phyloP scores from a whole-genome alignment of 1,284 basidiomycete species.

The Microbotryum lychnidis-dioicae region DNA sequence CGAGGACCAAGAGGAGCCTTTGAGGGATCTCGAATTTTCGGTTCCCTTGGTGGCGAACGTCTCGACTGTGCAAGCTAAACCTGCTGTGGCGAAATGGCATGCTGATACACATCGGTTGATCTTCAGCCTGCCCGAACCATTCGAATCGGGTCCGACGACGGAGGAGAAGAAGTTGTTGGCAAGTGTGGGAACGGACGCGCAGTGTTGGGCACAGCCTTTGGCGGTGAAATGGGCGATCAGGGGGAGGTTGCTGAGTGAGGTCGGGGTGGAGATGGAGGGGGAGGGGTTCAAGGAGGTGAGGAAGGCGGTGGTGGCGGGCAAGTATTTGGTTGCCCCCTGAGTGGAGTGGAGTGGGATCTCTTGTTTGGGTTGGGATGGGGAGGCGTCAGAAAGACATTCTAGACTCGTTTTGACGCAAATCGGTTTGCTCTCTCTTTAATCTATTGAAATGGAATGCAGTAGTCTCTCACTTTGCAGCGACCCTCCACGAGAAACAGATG shows the following conservation, averaged over 20 bases:
- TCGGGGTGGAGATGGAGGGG: slow-evolving; percentile 41
- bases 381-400: too few relatives aligned
- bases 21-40: slow-evolving; percentile 40
- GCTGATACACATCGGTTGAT: slow-evolving; percentile 39
- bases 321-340: slow-evolving; percentile 38
- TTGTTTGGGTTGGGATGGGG: too few relatives aligned
- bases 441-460: too few relatives aligned
- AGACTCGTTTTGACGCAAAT: too few relatives aligned
- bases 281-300: slow-evolving; percentile 37
- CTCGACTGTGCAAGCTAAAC: slow-evolving; percentile 47
- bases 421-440: too few relatives aligned
- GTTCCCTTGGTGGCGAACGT: slow-evolving; percentile 42
- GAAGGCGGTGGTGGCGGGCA: slow-evolving; percentile 37
- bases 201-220: slow-evolving; percentile 36
- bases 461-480: too few relatives aligned
- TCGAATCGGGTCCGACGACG: slow-evolving; percentile 15
- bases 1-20: slow-evolving; percentile 16
- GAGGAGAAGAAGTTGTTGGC: slow-evolving; percentile 40
- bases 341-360: neutral
- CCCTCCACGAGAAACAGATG: too few relatives aligned
- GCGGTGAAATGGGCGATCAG: slow-evolving; percentile 43
- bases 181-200: slow-evolving; percentile 41
- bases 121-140: slow-evolving; percentile 40
- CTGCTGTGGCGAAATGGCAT: slow-evolving; percentile 41
- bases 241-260: slow-evolving; percentile 40